Conservation (phyloP, 192 early-diverging fungal species). For the Dispira parvispora region DNA sequence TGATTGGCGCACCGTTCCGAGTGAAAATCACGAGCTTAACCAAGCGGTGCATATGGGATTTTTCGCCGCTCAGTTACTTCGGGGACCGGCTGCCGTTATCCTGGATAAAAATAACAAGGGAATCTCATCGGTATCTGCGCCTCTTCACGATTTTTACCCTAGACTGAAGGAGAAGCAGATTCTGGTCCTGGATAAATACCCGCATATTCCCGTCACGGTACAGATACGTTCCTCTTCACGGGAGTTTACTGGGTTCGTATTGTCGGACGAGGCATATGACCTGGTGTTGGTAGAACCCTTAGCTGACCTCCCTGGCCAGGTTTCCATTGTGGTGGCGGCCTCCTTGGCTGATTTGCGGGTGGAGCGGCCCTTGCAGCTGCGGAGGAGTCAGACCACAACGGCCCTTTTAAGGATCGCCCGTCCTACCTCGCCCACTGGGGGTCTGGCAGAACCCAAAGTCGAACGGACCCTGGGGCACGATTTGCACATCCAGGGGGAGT, state of each 20-base stretch:
- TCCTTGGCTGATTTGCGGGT: slow-evolving; percentile 1
- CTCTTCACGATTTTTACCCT: neutral
- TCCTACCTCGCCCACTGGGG: too few species aligned
- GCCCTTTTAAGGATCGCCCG: too few species aligned
- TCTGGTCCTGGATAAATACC: neutral
- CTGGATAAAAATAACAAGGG: neutral
- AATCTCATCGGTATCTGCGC: neutral
- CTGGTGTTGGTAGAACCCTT: neutral
- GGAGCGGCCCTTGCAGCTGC: too few species aligned
- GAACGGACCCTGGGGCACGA: too few species aligned
- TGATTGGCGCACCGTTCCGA: neutral
- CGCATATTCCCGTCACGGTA: slow-evolving; percentile 2
- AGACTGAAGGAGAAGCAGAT: neutral
- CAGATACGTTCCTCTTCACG: neutral
- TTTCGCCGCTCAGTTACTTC: too few species aligned
- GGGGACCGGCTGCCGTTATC: too few species aligned
- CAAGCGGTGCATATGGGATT: too few species aligned
- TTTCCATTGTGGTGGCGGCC: neutral
- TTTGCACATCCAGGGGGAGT: too few species aligned
- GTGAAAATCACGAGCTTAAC: neutral
- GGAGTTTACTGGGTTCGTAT: neutral
- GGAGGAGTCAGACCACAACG: too few species aligned
- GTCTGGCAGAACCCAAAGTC: too few species aligned
- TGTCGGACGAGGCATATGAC: neutral
- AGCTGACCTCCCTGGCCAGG: neutral